Percentiles rank a stretch among this genome's conserved stretches.
Conservation (phyloP, 176 grass and related monocot species). For the Carex myosuroides region DNA sequence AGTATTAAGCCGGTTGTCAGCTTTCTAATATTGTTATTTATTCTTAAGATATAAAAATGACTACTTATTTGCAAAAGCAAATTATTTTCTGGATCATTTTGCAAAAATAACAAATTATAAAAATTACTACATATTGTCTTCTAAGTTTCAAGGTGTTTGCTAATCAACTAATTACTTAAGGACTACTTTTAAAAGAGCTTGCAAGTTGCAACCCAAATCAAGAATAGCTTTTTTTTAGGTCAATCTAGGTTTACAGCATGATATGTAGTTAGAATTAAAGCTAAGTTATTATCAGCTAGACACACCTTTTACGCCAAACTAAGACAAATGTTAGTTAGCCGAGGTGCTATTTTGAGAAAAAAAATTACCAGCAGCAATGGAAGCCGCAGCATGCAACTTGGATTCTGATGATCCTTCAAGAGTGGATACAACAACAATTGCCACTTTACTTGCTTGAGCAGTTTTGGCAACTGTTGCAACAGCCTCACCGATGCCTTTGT, state of each 20-base stretch:
- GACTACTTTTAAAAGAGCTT: background rate
- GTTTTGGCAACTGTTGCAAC: constrained; percentile 67
- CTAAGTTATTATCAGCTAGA: background rate
- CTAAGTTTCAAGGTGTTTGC: background rate
- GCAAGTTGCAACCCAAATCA: background rate
- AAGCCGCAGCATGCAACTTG: constrained; percentile 47
- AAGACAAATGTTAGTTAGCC: background rate
- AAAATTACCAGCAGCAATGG: constrained; percentile 64
- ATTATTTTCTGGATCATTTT: background rate
- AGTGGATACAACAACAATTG: constrained; percentile 51
- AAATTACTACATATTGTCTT: too few relatives aligned
- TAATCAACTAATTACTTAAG: background rate
- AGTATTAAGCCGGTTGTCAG: background rate
- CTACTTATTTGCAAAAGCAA: background rate
- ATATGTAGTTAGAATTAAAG: background rate
- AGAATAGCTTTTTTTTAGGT: background rate
- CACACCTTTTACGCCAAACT: background rate
- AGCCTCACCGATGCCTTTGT: constrained; percentile 57
- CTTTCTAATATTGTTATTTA: background rate
- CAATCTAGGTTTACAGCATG: background rate
- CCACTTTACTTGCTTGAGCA: constrained; percentile 63
- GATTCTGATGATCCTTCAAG: constrained; percentile 43
- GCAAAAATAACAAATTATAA: background rate
- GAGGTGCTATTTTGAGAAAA: background rate
- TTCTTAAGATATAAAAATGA: background rate